Evolutionary conservation across 2,329 filamentous ascomycete species (phyloP).

Genomic region (Alternaria consortialis): DNA sequence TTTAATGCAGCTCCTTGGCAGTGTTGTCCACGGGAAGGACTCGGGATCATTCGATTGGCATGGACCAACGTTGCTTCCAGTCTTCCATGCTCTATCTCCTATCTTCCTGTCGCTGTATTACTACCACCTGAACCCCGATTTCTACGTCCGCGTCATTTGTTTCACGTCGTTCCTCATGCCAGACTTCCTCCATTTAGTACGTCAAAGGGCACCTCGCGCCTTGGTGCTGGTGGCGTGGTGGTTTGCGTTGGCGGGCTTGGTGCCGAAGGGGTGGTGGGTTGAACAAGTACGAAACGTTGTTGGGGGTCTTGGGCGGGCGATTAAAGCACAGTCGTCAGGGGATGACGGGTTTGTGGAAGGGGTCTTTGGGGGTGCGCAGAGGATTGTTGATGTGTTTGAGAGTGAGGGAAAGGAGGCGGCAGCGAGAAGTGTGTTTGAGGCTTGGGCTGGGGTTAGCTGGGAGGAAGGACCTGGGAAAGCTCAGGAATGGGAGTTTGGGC

Average conservation of each 20-base stretch:
- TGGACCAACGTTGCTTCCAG: constrained; percentile 31
- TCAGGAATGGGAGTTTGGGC: constrained; percentile 29
- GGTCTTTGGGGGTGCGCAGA: constrained; percentile 33
- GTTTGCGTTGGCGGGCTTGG: constrained; percentile 35
- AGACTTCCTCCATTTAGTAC: constrained; percentile 38
- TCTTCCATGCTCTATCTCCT: constrained; percentile 42
- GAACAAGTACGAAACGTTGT: constrained; percentile 26
- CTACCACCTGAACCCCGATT: constrained; percentile 39
- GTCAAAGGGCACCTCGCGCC: constrained; percentile 34
- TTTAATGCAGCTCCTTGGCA: constrained; percentile 34
- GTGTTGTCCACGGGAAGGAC: constrained; percentile 19
- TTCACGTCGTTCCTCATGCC: constrained; percentile 44
- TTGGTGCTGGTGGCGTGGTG: constrained; percentile 43
- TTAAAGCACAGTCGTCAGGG: constrained; percentile 18
- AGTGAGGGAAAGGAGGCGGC: constrained; percentile 30
- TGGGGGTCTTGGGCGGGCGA: constrained; percentile 30
- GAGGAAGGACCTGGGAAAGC: constrained; percentile 34
- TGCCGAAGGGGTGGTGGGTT: constrained; percentile 41
- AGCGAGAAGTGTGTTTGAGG: constrained; percentile 37
- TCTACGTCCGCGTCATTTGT: constrained; percentile 41
- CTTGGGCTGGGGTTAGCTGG: constrained; percentile 39
- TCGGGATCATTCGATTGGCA: constrained; percentile 32
- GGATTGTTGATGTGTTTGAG: constrained; percentile 24
- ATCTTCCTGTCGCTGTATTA: constrained; percentile 48
- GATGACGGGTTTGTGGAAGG: constrained; percentile 19